Percentiles rank a stretch among this genome's conserved stretches.
These are phyloP conservation scores for Chlamydomonas schloesseri DNA, from an alignment of 139 green algal genomes.

Conservation along the genomic window DNA sequence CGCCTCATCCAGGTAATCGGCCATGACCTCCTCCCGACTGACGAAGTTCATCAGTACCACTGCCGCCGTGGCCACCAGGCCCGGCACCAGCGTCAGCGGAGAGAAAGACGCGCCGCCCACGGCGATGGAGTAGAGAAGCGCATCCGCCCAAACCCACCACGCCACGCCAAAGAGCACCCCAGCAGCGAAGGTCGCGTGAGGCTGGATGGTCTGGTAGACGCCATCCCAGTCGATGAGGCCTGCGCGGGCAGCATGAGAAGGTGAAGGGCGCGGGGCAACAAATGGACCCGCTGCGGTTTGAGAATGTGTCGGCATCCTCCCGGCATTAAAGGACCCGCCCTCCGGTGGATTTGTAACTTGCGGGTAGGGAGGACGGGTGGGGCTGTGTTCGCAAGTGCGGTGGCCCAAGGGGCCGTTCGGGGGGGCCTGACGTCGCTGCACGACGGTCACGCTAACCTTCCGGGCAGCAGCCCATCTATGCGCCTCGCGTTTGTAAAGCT, in stretches of 20 bases:
- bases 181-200: constrained; percentile 13
- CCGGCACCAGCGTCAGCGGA: constrained; percentile 18
- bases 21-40: constrained; percentile 5
- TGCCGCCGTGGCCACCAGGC: constrained; percentile 27
- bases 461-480: too few relatives aligned
- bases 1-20: constrained; percentile 24
- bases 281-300: too few relatives aligned
- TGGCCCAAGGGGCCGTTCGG: too few relatives aligned
- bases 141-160: constrained; percentile 38
- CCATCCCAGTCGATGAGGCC: constrained; percentile 33
- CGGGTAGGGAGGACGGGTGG: too few relatives aligned
- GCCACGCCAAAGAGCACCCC: constrained; percentile 28
- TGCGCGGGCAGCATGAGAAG: constrained; percentile 1
- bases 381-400: too few relatives aligned
- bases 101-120: constrained; percentile 1
- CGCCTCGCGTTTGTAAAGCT: too few relatives aligned
- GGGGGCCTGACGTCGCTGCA: too few relatives aligned
- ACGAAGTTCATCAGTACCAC: constrained; percentile 42
- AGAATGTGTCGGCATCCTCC: too few relatives aligned
- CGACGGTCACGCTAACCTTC: too few relatives aligned
- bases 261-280: too few relatives aligned
- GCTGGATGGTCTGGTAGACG: not conserved
- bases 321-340: too few relatives aligned
- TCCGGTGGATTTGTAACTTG: too few relatives aligned
- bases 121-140: constrained; percentile 12